Percentiles rank a stretch among this genome's conserved stretches.
Conservation (phyloP, 106 monocot genomes). For the Triglochin maritima region DNA sequence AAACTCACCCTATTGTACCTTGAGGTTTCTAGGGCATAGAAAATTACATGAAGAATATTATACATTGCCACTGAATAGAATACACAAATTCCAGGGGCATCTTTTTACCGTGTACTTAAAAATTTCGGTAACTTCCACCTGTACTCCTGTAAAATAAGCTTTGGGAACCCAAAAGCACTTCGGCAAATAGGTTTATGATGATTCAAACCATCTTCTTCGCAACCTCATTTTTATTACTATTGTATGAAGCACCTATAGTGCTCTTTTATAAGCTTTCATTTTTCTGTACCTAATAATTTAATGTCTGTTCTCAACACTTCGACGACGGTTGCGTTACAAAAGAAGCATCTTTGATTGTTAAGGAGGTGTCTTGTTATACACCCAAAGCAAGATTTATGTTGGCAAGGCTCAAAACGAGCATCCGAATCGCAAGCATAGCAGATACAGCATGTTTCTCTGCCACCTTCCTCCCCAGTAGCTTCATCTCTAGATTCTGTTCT, state of each 20-base stretch:
- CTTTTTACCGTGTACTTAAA: constrained; percentile 9
- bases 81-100: constrained; percentile 1
- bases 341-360: constrained; percentile 87
- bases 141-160: not conserved
- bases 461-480: constrained; percentile 26
- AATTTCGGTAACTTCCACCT: not conserved
- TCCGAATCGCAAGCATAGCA: constrained; percentile 64
- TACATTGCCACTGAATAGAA: constrained; percentile 1
- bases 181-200: constrained; percentile 3
- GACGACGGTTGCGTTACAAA: constrained; percentile 78
- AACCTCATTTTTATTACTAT: not conserved
- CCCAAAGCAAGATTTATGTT: constrained; percentile 73
- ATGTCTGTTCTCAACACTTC: constrained; percentile 25
- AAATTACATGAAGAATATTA: not conserved
- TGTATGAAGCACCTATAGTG: not conserved
- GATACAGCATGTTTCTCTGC: constrained; percentile 47
- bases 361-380: constrained; percentile 90
- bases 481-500: not conserved
- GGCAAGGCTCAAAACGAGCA: constrained; percentile 78
- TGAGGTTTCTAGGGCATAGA: not conserved
- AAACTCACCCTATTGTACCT: constrained; percentile 27
- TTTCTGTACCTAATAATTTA: not conserved
- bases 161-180: not conserved
- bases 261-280: not conserved
- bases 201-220: not conserved